Base-by-base conservation (phyloP, 2,329 filamentous ascomycete genomes). In the Arthrobotrys musiformis region DNA sequence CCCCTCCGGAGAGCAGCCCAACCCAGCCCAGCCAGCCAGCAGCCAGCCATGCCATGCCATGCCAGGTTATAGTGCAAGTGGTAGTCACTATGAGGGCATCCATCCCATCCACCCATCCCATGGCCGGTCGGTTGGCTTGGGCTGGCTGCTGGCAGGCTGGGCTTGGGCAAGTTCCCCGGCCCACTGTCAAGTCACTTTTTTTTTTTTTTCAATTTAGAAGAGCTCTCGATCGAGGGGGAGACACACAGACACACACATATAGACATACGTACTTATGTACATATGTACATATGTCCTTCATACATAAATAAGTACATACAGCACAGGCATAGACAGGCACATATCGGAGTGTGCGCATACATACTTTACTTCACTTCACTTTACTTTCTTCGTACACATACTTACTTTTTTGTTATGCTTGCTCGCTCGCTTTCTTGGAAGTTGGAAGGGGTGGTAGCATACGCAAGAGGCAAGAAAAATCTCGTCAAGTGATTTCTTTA, bases 401-500 rank as follows among this genome's bases (percentile, higher is more conserved):
- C 11, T 30, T 66, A 17, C 28, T 52, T 50, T 22, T 52, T 50
- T 40, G 15, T 40, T 48, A 9, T 19, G 8, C n/a, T 33, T 56
- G 26, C 30, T 54, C 26, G n/a, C n/a, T 37, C 26, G 33, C 35
- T 28, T 48, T 15, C 40, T 19, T 19, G 40, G n/a, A 42, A 42
- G 40, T 48, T 24, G 22, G 44, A 48, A 48, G 44, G 44, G 44
- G 37, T 17, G 22, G 37, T 17, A 13, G 24, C 37, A 46, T 42
- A 68, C 56, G 54, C 69, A 68, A 68, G 50, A 64, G 63, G 66
- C 56, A 69, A 60, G 46, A 62, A 67, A 76, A 76, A 58, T 60
- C 61, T 77, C 61, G 66, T 77, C 64, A 77, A 70, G 73, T 70
- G 73, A 70, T 77, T 52, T 56, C 24, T 15, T 9, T 24, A 22